A percentile compares a stretch with the other conserved stretches of the same genome.
Conservation (phyloP, 1,139 yeast genomes). For the Hyphopichia wangnamkhiaoensis region DNA sequence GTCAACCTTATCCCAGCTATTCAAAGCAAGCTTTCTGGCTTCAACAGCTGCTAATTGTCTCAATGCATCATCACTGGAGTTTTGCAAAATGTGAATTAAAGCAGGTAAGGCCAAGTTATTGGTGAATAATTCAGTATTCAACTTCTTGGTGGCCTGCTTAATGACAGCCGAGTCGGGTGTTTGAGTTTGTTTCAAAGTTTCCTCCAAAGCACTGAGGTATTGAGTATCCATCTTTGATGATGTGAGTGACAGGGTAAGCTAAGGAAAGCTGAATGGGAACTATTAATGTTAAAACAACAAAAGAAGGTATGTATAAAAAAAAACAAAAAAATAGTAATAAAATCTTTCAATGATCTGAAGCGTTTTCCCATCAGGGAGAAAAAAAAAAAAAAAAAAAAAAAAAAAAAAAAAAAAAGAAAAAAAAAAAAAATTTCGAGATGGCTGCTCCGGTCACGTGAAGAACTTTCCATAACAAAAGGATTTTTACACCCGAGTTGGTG, state of each 20-base stretch:
- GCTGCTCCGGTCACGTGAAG: conserved; percentile 7
- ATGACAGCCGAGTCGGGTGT: conserved; percentile 77
- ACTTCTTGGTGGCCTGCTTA: conserved; percentile 76
- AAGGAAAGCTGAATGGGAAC: neutral
- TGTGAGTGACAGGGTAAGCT: neutral
- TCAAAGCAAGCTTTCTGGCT: conserved; percentile 77
- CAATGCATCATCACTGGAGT: conserved; percentile 59
- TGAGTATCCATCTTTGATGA: conserved; percentile 58
- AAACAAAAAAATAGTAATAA: conserved; percentile 1
- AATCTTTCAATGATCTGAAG: conserved; percentile 2
- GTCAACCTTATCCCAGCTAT: conserved; percentile 69
- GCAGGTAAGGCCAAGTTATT: conserved; percentile 78
- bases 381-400: conserved; percentile 3
- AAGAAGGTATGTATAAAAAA: conserved; percentile 1
- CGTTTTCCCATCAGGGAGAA: conserved; percentile 1
- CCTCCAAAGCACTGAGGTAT: conserved; percentile 70
- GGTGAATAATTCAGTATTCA: conserved; percentile 74
- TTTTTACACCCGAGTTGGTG: no score
- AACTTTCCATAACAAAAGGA: no score
- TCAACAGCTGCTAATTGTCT: conserved; percentile 94
- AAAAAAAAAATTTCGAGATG: conserved; percentile 9
- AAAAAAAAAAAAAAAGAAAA: neutral
- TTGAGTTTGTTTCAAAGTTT: conserved; percentile 72
- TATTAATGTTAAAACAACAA: neutral
- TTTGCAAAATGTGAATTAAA: conserved; percentile 76